Evolutionary conservation across 1,284 basidiomycete genomes (phyloP).

Genomic region (Caloboletus inedulis): DNA sequence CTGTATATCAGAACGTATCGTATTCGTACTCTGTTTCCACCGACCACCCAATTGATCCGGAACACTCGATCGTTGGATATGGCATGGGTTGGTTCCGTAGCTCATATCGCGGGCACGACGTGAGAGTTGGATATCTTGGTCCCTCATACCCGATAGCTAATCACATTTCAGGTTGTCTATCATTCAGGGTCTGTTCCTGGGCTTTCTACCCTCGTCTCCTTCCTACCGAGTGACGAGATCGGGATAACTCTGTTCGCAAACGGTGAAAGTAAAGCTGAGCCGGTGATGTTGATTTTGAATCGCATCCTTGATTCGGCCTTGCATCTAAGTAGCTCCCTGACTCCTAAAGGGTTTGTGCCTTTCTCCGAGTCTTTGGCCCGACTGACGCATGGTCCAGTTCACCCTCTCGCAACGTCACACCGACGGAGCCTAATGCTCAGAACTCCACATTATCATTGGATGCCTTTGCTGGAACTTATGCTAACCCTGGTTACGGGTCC

Average conservation of each 20-base stretch:
- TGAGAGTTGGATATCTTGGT: conserved; percentile 10
- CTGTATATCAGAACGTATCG: conserved; percentile 27
- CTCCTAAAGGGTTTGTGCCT: conserved; percentile 5
- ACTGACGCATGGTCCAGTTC: conserved; percentile 10
- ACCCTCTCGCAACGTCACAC: neutral
- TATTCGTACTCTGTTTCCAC: conserved; percentile 23
- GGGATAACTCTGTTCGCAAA: conserved; percentile 34
- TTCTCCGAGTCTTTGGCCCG: neutral
- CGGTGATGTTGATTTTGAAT: conserved; percentile 10
- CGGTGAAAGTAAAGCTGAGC: conserved; percentile 15
- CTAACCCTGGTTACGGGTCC: conserved; percentile 34
- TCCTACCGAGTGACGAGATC: conserved; percentile 31
- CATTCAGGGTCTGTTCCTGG: conserved; percentile 33
- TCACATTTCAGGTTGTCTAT: conserved; percentile 20
- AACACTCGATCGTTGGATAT: conserved; percentile 28
- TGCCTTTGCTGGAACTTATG: conserved; percentile 35
- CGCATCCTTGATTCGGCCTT: conserved; percentile 22
- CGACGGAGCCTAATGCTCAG: neutral
- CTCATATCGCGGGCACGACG: conserved; percentile 36
- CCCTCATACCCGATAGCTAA: neutral
- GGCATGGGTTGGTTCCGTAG: conserved; percentile 36
- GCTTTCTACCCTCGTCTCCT: conserved; percentile 23
- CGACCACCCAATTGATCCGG: conserved; percentile 3
- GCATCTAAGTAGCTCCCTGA: neutral
- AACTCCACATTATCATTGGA: conserved; percentile 11